Evolutionary conservation across 192 early-diverging fungal species (phyloP).

Genomic region (Cetraspora pellucida): DNA sequence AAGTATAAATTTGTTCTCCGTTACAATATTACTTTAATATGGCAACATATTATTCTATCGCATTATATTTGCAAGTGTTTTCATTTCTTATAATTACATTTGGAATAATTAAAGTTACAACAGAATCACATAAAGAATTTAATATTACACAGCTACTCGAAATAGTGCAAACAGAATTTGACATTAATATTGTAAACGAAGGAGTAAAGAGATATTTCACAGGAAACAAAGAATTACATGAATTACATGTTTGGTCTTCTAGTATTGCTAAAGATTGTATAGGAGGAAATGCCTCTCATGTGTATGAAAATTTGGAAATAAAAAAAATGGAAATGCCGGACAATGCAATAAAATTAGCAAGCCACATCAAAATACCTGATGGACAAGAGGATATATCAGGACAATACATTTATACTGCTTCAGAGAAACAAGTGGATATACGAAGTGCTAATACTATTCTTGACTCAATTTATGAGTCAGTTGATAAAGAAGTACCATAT

Average conservation of each 20-base stretch:
- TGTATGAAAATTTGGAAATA: neutral
- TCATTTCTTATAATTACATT: too few relatives aligned
- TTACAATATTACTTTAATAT: too few relatives aligned
- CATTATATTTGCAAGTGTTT: too few relatives aligned
- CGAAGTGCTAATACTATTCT: neutral
- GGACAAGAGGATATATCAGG: neutral
- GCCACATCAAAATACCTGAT: neutral
- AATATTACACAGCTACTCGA: too few relatives aligned
- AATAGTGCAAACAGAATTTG: too few relatives aligned
- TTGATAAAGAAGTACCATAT: constrained; percentile 14
- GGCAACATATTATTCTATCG: too few relatives aligned
- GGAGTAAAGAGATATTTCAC: too few relatives aligned
- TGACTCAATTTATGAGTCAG: constrained; percentile 22
- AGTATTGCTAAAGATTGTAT: neutral
- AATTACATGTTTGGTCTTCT: neutral
- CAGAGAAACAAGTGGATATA: constrained; percentile 21
- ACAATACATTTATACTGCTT: neutral
- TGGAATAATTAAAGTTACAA: too few relatives aligned
- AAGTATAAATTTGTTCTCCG: neutral
- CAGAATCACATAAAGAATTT: too few relatives aligned
- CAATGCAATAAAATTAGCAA: neutral
- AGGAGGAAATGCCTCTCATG: neutral
- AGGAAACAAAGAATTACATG: neutral
- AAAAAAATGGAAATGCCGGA: neutral
- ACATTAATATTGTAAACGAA: too few relatives aligned